phyloP scores from a whole-genome alignment of 768 basidiomycete genomes.

The Mycena sanguinolenta region DNA sequence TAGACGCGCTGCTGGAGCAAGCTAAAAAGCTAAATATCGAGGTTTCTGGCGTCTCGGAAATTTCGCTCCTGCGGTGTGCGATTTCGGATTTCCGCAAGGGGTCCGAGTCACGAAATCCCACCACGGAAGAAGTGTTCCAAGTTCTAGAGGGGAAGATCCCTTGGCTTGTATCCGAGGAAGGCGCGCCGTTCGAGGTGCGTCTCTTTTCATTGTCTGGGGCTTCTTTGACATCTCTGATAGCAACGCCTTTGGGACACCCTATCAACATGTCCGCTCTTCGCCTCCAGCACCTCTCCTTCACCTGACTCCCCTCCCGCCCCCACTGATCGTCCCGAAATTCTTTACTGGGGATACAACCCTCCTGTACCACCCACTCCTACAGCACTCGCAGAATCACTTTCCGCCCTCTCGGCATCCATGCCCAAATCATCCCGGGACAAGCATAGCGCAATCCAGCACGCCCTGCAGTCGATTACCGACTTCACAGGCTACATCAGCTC shows the following conservation, averaged over 20 bases:
- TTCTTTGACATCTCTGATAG: slow-evolving; percentile 47
- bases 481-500: slow-evolving; percentile 86
- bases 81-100: slow-evolving; percentile 62
- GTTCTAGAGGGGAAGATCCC: slow-evolving; percentile 69
- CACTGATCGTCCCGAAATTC: slow-evolving; percentile 38
- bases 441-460: slow-evolving; percentile 65
- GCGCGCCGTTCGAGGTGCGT: slow-evolving; percentile 67
- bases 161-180: slow-evolving; percentile 69
- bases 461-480: slow-evolving; percentile 75
- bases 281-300: slow-evolving; percentile 45
- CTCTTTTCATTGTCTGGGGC: background rate
- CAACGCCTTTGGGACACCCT: slow-evolving; percentile 73
- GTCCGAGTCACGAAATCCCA: slow-evolving; percentile 55
- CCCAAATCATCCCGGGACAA: slow-evolving; percentile 48
- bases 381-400: slow-evolving; percentile 53
- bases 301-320: slow-evolving; percentile 32
- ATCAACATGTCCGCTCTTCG: slow-evolving; percentile 65
- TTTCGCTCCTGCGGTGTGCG: slow-evolving; percentile 75
- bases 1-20: slow-evolving; percentile 56
- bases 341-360: slow-evolving; percentile 57
- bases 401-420: slow-evolving; percentile 51
- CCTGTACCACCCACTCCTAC: slow-evolving; percentile 52
- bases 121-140: slow-evolving; percentile 71
- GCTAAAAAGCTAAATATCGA: slow-evolving; percentile 45
- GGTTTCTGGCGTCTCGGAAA: slow-evolving; percentile 55